Evolutionary conservation across 306 rosid genomes (phyloP).

Genomic region (Vigna nakashimae): DNA sequence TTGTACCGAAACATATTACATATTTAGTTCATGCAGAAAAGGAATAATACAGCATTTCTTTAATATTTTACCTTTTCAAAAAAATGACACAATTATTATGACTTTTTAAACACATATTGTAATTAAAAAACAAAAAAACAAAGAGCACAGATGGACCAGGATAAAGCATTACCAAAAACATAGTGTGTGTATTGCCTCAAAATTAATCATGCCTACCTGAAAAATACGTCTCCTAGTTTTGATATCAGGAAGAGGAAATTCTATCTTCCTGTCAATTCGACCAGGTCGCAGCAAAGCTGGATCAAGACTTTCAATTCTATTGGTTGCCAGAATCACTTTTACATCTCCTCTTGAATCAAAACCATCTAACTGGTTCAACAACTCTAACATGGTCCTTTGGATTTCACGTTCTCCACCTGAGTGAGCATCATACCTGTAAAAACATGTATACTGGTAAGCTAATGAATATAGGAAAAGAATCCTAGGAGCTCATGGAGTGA

Average conservation of each 20-base stretch:
- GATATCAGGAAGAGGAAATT: conserved; percentile 97
- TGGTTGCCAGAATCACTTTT: conserved; percentile 94
- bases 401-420: conserved; percentile 99
- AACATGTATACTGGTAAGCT: conserved; percentile 30
- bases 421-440: conserved; percentile 90
- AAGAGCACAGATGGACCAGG: background rate
- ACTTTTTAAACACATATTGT: background rate
- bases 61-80: background rate
- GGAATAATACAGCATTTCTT: background rate
- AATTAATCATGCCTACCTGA: conserved; percentile 63
- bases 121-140: background rate
- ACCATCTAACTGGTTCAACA: conserved; percentile 93
- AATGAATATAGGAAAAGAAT: conserved; percentile 26
- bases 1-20: background rate
- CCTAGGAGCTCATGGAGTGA: conserved; percentile 2
- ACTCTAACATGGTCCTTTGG: conserved; percentile 92
- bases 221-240: conserved; percentile 98
- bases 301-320: conserved; percentile 93
- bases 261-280: conserved; percentile 93
- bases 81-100: background rate
- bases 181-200: background rate
- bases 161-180: too few relatives aligned
- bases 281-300: conserved; percentile 99
- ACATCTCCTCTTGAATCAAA: conserved; percentile 99
- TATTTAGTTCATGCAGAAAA: background rate